Conservation (phyloP, 2,329 filamentous ascomycete genomes). For the Claviceps purpurea region DNA sequence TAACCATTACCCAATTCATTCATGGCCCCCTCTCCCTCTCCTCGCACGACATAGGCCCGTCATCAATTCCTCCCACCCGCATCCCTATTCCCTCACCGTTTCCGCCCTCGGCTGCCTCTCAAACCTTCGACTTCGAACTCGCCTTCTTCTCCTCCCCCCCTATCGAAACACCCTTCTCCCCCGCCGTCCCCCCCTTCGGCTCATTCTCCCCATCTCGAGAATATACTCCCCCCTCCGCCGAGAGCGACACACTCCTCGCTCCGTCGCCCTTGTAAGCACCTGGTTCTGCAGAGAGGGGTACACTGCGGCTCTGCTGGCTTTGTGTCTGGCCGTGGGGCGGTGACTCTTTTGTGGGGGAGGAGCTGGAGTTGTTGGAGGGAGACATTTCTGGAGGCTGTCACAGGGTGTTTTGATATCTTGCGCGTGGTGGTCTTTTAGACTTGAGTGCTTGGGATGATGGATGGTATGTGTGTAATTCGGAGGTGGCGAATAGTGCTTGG, state of each 20-base stretch:
- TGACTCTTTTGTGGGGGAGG: not conserved
- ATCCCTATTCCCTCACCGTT: not conserved
- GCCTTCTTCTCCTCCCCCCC: not conserved
- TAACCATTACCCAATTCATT: too few relatives aligned
- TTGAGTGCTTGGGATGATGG: too few relatives aligned
- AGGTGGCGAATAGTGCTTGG: too few relatives aligned
- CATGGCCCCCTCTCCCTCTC: too few relatives aligned
- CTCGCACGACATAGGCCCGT: too few relatives aligned
- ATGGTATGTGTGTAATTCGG: too few relatives aligned
- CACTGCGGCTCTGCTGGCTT: not conserved
- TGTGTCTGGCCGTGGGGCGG: not conserved
- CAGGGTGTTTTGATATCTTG: too few relatives aligned
- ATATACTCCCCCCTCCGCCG: constrained; percentile 4
- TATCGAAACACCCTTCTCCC: constrained; percentile 1
- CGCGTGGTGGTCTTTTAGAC: too few relatives aligned
- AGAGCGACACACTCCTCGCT: constrained; percentile 2
- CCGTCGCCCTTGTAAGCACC: not conserved
- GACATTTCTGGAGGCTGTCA: too few relatives aligned
- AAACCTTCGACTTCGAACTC: not conserved
- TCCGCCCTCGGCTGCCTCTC: not conserved
- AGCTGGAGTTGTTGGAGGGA: not conserved
- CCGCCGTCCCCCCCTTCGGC: constrained; percentile 3
- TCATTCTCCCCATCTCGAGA: constrained; percentile 2
- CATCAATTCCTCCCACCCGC: not conserved
- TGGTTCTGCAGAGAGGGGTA: constrained; percentile 1